Percentiles rank a stretch among this genome's conserved stretches.
Evolutionary conservation across 2,329 filamentous ascomycete species (phyloP).

Genomic region (Pseudogymnoascus sp.): DNA sequence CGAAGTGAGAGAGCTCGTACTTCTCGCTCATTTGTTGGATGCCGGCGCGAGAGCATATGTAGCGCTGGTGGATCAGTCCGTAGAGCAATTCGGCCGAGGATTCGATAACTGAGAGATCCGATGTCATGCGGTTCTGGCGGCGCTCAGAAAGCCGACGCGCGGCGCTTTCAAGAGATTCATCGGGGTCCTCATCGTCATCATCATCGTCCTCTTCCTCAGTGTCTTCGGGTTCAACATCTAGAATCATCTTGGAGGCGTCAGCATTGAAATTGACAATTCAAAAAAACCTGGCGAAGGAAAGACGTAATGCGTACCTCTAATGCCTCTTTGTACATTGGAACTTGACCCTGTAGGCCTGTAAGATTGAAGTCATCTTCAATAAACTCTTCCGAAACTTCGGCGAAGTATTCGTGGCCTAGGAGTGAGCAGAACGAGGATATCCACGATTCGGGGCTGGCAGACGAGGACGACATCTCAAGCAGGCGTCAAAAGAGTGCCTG

Average conservation of each 20-base stretch:
- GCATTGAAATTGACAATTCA: conserved; percentile 9
- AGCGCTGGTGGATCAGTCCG: conserved; percentile 94
- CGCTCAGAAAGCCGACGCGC: conserved; percentile 51
- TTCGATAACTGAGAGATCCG: conserved; percentile 91
- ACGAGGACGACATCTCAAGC: conserved; percentile 8
- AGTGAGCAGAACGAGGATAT: conserved; percentile 95
- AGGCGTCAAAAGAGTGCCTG: not conserved
- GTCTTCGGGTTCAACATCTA: conserved; percentile 95
- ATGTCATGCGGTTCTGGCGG: conserved; percentile 76
- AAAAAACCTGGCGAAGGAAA: not conserved
- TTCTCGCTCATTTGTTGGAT: conserved; percentile 99
- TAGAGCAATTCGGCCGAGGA: conserved; percentile 97
- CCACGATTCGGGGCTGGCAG: conserved; percentile 65
- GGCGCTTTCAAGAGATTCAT: conserved; percentile 52
- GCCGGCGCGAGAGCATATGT: conserved; percentile 90
- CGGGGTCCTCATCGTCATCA: conserved; percentile 60
- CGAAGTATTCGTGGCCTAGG: conserved; percentile 96
- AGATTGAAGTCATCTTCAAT: conserved; percentile 99
- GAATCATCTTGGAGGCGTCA: conserved; percentile 64
- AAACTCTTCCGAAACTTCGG: conserved; percentile 96
- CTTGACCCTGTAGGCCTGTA: conserved; percentile 88
- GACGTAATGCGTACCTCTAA: conserved; percentile 55
- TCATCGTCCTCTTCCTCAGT: conserved; percentile 67
- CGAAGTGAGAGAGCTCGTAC: conserved; percentile 94
- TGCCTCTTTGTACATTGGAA: conserved; percentile 98